These are phyloP conservation scores for Tinospora cordifolia DNA, from an alignment of 164 flowering plant species.

Conservation along the genomic window DNA sequence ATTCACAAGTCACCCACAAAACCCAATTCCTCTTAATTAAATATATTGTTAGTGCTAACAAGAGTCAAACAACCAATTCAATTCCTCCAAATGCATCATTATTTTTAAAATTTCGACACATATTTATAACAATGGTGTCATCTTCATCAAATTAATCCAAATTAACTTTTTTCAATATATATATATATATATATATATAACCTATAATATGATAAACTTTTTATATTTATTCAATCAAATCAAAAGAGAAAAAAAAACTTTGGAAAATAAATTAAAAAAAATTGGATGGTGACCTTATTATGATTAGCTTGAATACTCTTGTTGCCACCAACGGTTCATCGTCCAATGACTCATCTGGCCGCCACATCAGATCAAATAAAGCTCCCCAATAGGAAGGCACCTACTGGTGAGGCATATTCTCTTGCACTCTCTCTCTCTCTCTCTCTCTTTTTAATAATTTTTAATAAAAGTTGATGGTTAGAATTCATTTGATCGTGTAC, in stretches of 20 bases:
- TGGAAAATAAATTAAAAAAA: not conserved
- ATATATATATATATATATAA: too few relatives aligned
- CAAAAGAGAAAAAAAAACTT: too few relatives aligned
- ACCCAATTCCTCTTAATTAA: too few relatives aligned
- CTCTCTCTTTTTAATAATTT: too few relatives aligned
- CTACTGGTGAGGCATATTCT: constrained; percentile 1
- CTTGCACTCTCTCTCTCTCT: too few relatives aligned
- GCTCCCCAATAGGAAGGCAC: constrained; percentile 4
- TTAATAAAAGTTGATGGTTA: too few relatives aligned
- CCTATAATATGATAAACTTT: too few relatives aligned
- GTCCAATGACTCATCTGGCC: not conserved
- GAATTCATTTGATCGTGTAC: constrained; percentile 3
- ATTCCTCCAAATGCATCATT: not conserved
- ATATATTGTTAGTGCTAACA: not conserved
- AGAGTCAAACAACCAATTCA: not conserved
- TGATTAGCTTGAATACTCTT: not conserved
- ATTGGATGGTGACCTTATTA: not conserved
- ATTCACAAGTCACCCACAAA: too few relatives aligned
- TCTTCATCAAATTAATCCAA: too few relatives aligned
- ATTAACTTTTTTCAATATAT: too few relatives aligned
- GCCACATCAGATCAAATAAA: constrained; percentile 7
- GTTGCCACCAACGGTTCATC: not conserved
- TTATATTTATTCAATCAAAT: too few relatives aligned
- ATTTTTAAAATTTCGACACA: not conserved
- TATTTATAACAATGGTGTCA: too few relatives aligned